Percentiles rank a stretch among this genome's conserved stretches.
Conservation (phyloP, 2,329 filamentous ascomycete genomes). For the Diaporthe citriasiana region DNA sequence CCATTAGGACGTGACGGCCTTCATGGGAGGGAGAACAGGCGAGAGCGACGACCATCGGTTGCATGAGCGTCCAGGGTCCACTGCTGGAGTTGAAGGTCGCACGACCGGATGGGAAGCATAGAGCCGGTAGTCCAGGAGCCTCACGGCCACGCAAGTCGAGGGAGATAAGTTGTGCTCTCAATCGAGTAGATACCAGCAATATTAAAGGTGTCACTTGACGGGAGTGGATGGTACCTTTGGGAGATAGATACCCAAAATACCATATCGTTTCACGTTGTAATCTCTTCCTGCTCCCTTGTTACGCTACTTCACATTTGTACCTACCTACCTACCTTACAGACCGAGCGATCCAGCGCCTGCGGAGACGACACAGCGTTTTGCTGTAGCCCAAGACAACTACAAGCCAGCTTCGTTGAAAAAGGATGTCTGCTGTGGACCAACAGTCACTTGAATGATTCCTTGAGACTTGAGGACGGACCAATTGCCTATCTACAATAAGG, state of each 20-base stretch:
- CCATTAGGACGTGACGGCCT: neutral
- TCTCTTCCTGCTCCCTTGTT: neutral
- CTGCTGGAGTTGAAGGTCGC: neutral
- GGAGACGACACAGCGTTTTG: neutral
- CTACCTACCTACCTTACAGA: neutral
- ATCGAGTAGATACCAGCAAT: neutral
- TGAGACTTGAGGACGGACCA: neutral
- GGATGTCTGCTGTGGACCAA: neutral
- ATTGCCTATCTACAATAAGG: neutral
- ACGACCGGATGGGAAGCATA: neutral
- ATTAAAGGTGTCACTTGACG: neutral
- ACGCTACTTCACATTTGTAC: neutral
- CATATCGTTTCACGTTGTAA: neutral
- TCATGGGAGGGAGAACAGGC: no score
- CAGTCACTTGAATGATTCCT: neutral
- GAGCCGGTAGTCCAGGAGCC: no score
- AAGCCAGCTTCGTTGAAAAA: neutral
- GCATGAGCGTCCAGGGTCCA: neutral
- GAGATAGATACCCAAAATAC: conserved; percentile 18
- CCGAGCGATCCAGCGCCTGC: neutral
- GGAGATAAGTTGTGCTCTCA: neutral
- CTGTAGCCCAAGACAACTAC: neutral
- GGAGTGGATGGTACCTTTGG: neutral
- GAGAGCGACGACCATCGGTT: neutral
- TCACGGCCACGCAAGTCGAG: neutral